These are phyloP conservation scores for Fraxinus quadrangulata DNA, from an alignment of 257 asterid genomes.

Conservation along the genomic window DNA sequence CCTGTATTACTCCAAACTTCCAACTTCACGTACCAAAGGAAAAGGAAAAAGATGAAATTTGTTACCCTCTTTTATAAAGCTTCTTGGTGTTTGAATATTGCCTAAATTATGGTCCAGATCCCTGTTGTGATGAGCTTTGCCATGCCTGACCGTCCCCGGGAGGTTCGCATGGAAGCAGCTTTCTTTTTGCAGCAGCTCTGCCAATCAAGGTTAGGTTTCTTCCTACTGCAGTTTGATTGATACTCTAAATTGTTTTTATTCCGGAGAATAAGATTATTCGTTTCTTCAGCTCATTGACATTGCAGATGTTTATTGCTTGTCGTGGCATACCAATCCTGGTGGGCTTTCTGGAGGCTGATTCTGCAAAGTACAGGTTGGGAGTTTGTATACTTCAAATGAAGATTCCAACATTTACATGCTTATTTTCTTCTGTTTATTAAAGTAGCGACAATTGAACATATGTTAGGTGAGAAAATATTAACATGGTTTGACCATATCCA, in stretches of 20 bases:
- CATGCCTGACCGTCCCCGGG: constrained; percentile 88
- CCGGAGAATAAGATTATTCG: constrained; percentile 26
- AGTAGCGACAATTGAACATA: not conserved
- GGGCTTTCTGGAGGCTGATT: constrained; percentile 98
- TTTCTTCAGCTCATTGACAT: constrained; percentile 78
- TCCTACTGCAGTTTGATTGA: constrained; percentile 12
- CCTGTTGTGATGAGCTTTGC: constrained; percentile 96
- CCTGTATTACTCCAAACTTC: not conserved
- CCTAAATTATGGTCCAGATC: constrained; percentile 49
- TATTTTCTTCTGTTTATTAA: constrained; percentile 6
- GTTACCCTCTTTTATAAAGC: not conserved
- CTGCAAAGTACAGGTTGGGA: constrained; percentile 87
- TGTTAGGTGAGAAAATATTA: not conserved
- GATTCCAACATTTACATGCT: not conserved
- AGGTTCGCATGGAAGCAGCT: constrained; percentile 98
- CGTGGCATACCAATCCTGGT: constrained; percentile 96
- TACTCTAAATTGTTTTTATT: constrained; percentile 14
- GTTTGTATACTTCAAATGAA: constrained; percentile 9
- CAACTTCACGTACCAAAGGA: not conserved
- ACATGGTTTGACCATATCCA: not conserved
- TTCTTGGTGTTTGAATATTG: not conserved
- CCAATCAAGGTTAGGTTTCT: constrained; percentile 77
- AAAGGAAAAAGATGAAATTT: not conserved
- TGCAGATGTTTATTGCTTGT: constrained; percentile 97
- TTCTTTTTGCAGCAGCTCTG: constrained; percentile 93